A percentile compares a stretch with the other conserved stretches of the same genome.
Conservation (phyloP, 306 rosid species). For the Abrus precatorius region DNA sequence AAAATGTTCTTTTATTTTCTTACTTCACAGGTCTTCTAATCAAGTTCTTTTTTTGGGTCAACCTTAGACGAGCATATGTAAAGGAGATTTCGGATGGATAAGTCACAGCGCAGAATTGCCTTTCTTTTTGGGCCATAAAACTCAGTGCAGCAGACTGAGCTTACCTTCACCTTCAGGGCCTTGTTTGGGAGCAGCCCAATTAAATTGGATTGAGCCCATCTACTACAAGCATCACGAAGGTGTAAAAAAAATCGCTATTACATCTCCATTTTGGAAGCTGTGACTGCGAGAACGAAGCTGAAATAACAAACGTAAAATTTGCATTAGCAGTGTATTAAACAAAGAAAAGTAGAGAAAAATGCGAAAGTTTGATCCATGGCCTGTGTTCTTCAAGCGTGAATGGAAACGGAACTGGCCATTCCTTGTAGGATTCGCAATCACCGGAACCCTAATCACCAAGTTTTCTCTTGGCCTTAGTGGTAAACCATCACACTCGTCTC, state of each 20-base stretch:
- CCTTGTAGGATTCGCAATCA: constrained; percentile 73
- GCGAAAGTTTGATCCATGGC: constrained; percentile 80
- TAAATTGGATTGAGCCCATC: background rate
- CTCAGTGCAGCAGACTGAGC: background rate
- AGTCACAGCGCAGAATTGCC: background rate
- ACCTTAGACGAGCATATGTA: too few species aligned
- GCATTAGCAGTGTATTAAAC: background rate
- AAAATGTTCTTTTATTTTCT: too few species aligned
- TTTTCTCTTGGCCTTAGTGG: constrained; percentile 67
- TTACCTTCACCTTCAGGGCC: background rate
- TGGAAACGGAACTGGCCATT: constrained; percentile 85
- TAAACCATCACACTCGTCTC: constrained; percentile 20
- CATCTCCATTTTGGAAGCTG: too few species aligned
- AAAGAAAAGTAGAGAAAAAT: constrained; percentile 27
- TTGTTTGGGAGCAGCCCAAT: background rate
- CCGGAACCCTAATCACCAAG: constrained; percentile 68
- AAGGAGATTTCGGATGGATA: too few species aligned
- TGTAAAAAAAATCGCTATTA: too few species aligned
- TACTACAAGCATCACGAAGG: too few species aligned
- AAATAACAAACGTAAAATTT: background rate
- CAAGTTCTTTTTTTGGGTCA: too few species aligned
- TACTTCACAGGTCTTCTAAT: too few species aligned
- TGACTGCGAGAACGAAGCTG: background rate
- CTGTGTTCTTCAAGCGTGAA: constrained; percentile 80
- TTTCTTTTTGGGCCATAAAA: background rate